phyloP scores from a whole-genome alignment of 1,139 yeast species.

The Taiozyma sp. region DNA sequence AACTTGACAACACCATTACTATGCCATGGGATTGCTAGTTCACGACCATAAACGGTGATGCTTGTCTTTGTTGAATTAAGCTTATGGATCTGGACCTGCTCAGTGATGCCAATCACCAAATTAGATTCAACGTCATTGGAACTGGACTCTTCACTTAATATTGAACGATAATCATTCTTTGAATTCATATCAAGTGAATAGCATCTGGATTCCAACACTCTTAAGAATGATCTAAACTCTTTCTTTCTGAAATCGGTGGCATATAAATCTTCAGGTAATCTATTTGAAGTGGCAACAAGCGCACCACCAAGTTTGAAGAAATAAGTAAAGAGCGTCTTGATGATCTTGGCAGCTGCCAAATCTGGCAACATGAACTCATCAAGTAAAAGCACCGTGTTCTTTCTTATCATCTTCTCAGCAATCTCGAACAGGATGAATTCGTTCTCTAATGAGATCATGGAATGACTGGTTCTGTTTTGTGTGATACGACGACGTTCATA shows the following conservation, averaged over 20 bases:
- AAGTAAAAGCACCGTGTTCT: conserved; percentile 55
- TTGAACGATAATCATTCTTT: conserved; percentile 48
- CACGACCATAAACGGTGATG: conserved; percentile 53
- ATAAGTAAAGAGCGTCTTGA: conserved; percentile 60
- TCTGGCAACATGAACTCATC: conserved; percentile 79
- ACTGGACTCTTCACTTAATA: conserved; percentile 29
- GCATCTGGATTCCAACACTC: conserved; percentile 57
- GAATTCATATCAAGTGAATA: conserved; percentile 61
- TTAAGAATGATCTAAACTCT: conserved; percentile 53
- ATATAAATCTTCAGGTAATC: conserved; percentile 67
- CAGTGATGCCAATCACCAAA: conserved; percentile 26
- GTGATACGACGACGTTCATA: conserved; percentile 36
- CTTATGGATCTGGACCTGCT: not conserved
- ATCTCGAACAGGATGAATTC: conserved; percentile 64
- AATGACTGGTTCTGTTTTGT: conserved; percentile 8
- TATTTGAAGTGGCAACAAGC: conserved; percentile 66
- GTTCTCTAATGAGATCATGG: conserved; percentile 45
- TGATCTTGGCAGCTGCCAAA: conserved; percentile 64
- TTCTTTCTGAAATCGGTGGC: conserved; percentile 58
- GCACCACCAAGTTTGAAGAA: conserved; percentile 74
- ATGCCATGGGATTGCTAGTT: conserved; percentile 42
- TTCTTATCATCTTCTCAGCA: conserved; percentile 59
- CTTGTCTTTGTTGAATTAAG: conserved; percentile 7
- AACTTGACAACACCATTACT: conserved; percentile 42
- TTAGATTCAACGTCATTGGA: conserved; percentile 18